phyloP scores from a whole-genome alignment of 2,329 filamentous ascomycete genomes.

The Teratosphaeria destructans region DNA sequence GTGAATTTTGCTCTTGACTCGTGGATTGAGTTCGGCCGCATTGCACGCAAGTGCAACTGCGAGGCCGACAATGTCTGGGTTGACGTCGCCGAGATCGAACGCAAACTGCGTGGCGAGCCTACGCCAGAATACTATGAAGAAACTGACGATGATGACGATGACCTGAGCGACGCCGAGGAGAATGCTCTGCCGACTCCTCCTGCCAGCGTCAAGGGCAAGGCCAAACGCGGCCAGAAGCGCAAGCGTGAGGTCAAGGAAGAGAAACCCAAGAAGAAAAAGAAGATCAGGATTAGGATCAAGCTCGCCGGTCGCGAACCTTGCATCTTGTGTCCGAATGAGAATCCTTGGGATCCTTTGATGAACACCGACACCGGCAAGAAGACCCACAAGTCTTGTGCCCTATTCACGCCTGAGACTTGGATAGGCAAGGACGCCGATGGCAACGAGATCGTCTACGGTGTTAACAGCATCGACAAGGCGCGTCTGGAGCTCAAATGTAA shows the following conservation, averaged over 20 bases:
- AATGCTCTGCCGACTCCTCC: constrained; percentile 71
- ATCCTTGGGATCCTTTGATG: constrained; percentile 70
- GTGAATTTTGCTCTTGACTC: constrained; percentile 96
- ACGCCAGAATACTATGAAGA: constrained; percentile 74
- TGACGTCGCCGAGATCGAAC: constrained; percentile 89
- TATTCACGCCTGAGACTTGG: constrained; percentile 86
- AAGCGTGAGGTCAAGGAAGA: constrained; percentile 48
- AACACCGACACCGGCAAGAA: constrained; percentile 78
- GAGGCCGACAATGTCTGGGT: constrained; percentile 98
- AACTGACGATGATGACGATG: constrained; percentile 57
- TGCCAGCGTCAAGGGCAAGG: constrained; percentile 60
- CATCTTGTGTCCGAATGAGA: constrained; percentile 83
- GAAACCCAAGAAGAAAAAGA: constrained; percentile 57
- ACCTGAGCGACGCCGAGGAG: constrained; percentile 33
- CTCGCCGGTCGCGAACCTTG: constrained; percentile 67
- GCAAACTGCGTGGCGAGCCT: constrained; percentile 77
- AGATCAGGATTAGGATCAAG: constrained; percentile 65
- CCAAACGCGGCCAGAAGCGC: constrained; percentile 52
- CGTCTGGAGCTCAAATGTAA: constrained; percentile 87
- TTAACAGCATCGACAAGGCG: constrained; percentile 72
- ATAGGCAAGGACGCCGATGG: constrained; percentile 59
- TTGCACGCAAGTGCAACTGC: constrained; percentile 94
- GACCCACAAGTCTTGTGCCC: constrained; percentile 78
- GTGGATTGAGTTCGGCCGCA: constrained; percentile 89
- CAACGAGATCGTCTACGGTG: constrained; percentile 64